Base-by-base conservation (phyloP, 306 rosid genomes). In the Quercus glauca region DNA sequence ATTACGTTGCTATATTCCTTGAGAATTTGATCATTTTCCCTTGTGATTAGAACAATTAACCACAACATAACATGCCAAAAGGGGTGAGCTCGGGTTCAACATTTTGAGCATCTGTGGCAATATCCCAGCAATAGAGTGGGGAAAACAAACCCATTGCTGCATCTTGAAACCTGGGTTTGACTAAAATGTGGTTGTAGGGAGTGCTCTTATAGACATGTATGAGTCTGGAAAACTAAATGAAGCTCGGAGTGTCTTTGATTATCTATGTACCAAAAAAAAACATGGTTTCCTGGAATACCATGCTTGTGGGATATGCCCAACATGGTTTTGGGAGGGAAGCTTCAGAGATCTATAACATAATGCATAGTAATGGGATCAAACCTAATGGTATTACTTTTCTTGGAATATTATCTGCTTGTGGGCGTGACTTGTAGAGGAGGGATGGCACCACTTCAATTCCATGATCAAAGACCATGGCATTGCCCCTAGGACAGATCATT, bases 281-380 rank as follows among this genome's bases (percentile, higher is more conserved):
- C 85, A 74, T 49, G 67, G 85, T 88, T 64, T 85, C 91, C 78
- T 88, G 83, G 79, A 88, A 85, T 78, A 85, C 91, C 5, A 85
- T 85, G 83, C 74, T 88, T 71, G 74, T 83, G 55, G 91, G 91
- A 31, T 88, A 83, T 83, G 87, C 91, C 51, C 89, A 85, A 1
- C 88, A 88, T 64, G 89, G 91, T 29, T 72, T 85, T 76, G 91
- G 89, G 73, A 88, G 74, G 73, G 86, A 88, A 85, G 91, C 89
- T 69, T 84, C 83, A 15, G 78, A 76, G 7, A 78, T 69, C 61
- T 83, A 83, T 69, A 79, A 79, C 65, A 76, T 81, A 57, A 85
- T 88, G 88, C 61, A 76, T 3, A 8, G 78, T 74, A 59, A 11
- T 56, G 87, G 85, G 61, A 81, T 85, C 71, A 81, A 83, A 74